Evolutionary conservation across 2,329 filamentous ascomycete genomes (phyloP), one percentile per base, ranked within the genome.

Genomic region (Raffaelea deltoideospora): DNA sequence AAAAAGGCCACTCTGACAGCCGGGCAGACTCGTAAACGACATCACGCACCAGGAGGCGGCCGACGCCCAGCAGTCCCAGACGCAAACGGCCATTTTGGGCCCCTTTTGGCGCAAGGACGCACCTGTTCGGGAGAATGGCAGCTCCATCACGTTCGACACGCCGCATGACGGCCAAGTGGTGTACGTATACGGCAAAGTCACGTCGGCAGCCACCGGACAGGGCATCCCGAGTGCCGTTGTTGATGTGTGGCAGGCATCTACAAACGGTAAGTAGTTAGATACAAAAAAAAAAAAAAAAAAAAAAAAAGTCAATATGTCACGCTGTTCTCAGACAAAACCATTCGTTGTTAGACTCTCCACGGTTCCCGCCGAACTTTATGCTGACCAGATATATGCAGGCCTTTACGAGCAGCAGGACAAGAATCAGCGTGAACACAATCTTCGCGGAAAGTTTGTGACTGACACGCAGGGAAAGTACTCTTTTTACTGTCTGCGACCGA

Each of bases 351-450:
- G 7, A 13, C 13, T 14, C 14, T 27, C 13, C 13, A 17, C 4
- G 19, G 14, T 3, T 37, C 34, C 4, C 21, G 18, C 7, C 2
- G 4, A 21, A 3, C 10, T 14, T 29, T 20, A 23, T 38, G n/a
- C n/a, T n/a, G n/a, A n/a, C n/a, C n/a, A 18, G 34, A 17, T 9
- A 13, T 26, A 18, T 8, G 10, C 23, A 59, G 60, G 61, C 9
- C 49, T 65, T 49, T 78, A 79, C 45, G 79, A 85, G 58, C 79
- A 85, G 56, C 80, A 86, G 55, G 80, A 86, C 45, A 60, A 35
- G 2, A 22, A 34, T 1, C 45, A 47, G 40, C 28, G 27, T 17
- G 45, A 45, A 22, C 20, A 37, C 26, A 47, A 47, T 23, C 31
- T 47, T 33, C 39, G 45, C 1, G 45, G 45, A 15, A 45, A 45